Conservation (phyloP, 352 stramenopile species). For the Globisporangium irregulare region DNA sequence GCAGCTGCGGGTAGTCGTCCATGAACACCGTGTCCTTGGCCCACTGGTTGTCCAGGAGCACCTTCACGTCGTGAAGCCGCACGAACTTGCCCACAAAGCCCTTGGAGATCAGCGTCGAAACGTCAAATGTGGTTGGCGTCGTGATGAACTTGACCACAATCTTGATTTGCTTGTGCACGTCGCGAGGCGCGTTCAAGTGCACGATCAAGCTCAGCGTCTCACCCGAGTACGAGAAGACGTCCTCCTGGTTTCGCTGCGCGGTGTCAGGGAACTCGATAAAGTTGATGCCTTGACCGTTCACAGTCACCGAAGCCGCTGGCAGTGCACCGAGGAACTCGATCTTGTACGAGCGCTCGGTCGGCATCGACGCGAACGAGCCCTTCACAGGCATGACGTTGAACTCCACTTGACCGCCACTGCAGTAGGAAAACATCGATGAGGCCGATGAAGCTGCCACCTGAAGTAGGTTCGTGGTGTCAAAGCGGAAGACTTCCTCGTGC, state of each 20-base stretch:
- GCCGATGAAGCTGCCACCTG: background rate
- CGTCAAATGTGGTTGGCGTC: constrained; percentile 4
- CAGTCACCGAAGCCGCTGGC: constrained; percentile 16
- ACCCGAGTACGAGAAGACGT: constrained; percentile 24
- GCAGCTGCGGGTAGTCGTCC: constrained; percentile 27
- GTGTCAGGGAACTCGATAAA: constrained; percentile 14
- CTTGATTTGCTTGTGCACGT: background rate
- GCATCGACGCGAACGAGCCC: constrained; percentile 17
- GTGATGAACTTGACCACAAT: constrained; percentile 22
- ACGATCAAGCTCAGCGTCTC: constrained; percentile 24
- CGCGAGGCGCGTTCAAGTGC: constrained; percentile 12
- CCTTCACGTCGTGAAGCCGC: constrained; percentile 28
- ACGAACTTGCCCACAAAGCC: constrained; percentile 27
- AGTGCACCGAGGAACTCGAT: constrained; percentile 24
- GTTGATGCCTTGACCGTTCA: constrained; percentile 22
- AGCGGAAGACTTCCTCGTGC: constrained; percentile 13
- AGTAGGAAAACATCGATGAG: constrained; percentile 8
- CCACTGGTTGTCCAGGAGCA: constrained; percentile 30
- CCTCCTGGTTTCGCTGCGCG: background rate
- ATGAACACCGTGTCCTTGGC: constrained; percentile 25
- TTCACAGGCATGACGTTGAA: constrained; percentile 26
- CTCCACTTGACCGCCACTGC: constrained; percentile 7
- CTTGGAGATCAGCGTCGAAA: constrained; percentile 12
- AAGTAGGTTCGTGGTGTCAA: constrained; percentile 9
- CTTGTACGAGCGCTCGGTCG: constrained; percentile 18